phyloP scores from a whole-genome alignment of 805 yeast genomes.

The Cephaloascus fragrans region DNA sequence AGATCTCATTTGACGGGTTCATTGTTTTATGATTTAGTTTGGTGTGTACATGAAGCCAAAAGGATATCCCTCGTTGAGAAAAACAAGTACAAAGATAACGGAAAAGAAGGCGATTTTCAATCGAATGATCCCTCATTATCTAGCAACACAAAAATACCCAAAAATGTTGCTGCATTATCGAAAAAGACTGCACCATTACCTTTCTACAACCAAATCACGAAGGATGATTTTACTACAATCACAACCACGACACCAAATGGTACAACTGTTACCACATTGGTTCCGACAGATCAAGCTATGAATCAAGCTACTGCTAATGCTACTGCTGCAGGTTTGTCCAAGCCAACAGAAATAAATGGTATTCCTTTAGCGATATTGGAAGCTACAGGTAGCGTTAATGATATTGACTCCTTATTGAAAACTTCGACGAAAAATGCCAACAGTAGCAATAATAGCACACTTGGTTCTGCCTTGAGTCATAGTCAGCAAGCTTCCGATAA shows the following conservation, averaged over 20 bases:
- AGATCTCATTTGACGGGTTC: constrained; percentile 90
- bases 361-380: constrained; percentile 65
- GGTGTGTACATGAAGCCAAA: constrained; percentile 93
- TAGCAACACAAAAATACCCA: constrained; percentile 6
- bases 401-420: neutral
- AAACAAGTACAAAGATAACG: constrained; percentile 6
- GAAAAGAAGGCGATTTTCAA: constrained; percentile 4
- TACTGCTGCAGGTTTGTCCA: constrained; percentile 43
- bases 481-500: no score
- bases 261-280: constrained; percentile 80
- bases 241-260: constrained; percentile 88
- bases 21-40: constrained; percentile 80
- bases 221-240: constrained; percentile 78
- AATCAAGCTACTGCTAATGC: constrained; percentile 48
- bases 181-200: constrained; percentile 64
- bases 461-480: no score
- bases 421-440: neutral
- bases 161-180: constrained; percentile 2
- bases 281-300: constrained; percentile 77
- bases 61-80: constrained; percentile 42
- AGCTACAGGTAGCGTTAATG: constrained; percentile 62
- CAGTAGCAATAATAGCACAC: neutral
- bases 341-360: constrained; percentile 55
- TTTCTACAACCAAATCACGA: constrained; percentile 81
- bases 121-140: constrained; percentile 7